These are phyloP conservation scores for Globisporangium middletonii DNA, from an alignment of 352 stramenopile genomes.

Conservation along the genomic window DNA sequence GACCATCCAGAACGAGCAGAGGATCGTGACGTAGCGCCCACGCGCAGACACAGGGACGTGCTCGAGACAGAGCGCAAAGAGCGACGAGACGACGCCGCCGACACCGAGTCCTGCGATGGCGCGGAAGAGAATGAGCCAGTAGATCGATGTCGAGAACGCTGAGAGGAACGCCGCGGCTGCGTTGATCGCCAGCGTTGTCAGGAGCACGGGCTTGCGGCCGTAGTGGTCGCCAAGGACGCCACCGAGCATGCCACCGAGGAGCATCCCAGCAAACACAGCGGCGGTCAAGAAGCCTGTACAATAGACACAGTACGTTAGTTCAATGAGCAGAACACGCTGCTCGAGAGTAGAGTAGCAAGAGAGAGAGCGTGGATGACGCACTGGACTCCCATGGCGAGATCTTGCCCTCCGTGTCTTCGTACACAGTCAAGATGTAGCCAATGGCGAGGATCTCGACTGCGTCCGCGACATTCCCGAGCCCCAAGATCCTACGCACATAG, in stretches of 20 bases:
- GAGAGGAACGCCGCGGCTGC: conserved; percentile 68
- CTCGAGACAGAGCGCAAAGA: conserved; percentile 86
- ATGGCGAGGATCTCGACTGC: conserved; percentile 89
- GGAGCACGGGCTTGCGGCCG: conserved; percentile 71
- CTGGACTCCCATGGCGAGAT: conserved; percentile 75
- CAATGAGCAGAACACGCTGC: too few species aligned
- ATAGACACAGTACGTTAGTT: conserved; percentile 1
- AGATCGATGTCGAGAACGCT: conserved; percentile 58
- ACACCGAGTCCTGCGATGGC: conserved; percentile 65
- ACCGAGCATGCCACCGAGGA: conserved; percentile 68
- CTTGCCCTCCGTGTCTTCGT: conserved; percentile 53
- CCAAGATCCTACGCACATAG: conserved; percentile 39
- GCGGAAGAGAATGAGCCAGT: conserved; percentile 76
- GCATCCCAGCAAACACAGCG: conserved; percentile 88
- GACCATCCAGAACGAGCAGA: conserved; percentile 91
- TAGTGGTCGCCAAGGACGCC: conserved; percentile 76
- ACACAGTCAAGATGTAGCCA: conserved; percentile 84
- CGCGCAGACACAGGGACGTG: conserved; percentile 65
- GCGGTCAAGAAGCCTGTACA: conserved; percentile 77
- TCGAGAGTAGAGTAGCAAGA: too few species aligned
- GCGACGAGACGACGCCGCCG: conserved; percentile 77
- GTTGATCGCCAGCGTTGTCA: conserved; percentile 79
- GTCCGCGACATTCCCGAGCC: conserved; percentile 83
- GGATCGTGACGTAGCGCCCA: conserved; percentile 77
- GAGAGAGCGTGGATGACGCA: conserved; percentile 17